These are phyloP conservation scores for Platismatia glauca DNA, from an alignment of 495 filamentous ascomycete genomes.

Conservation along the genomic window DNA sequence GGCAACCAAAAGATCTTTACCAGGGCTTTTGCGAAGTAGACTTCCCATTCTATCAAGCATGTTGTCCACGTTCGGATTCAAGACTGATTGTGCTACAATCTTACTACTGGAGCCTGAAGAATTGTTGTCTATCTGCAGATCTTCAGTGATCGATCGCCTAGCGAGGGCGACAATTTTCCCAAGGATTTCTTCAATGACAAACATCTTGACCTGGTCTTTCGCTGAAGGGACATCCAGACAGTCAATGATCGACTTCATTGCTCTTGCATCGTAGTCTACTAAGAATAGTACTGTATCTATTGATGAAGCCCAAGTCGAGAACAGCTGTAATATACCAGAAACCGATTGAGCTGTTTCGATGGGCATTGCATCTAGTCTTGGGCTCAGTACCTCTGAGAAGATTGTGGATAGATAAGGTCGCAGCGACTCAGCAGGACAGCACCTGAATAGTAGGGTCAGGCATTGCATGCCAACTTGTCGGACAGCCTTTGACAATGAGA, in stretches of 20 bases:
- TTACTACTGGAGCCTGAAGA: slow-evolving; percentile 33
- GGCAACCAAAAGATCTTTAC: slow-evolving; percentile 62
- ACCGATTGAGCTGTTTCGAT: slow-evolving; percentile 81
- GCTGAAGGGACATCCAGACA: slow-evolving; percentile 63
- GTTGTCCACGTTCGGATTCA: slow-evolving; percentile 59
- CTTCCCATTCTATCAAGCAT: slow-evolving; percentile 58
- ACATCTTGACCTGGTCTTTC: slow-evolving; percentile 82
- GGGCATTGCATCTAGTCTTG: slow-evolving; percentile 69
- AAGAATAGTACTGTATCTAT: slow-evolving; percentile 60
- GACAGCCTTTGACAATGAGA: slow-evolving; percentile 52
- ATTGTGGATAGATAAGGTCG: slow-evolving; percentile 57
- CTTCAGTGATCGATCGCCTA: slow-evolving; percentile 37
- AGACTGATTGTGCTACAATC: slow-evolving; percentile 46
- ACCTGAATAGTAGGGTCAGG: slow-evolving; percentile 64
- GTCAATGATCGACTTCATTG: slow-evolving; percentile 62
- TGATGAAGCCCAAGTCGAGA: slow-evolving; percentile 68
- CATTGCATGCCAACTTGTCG: slow-evolving; percentile 70
- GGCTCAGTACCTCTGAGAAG: slow-evolving; percentile 63
- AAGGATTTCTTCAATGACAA: slow-evolving; percentile 65
- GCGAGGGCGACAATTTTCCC: slow-evolving; percentile 52
- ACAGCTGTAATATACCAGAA: slow-evolving; percentile 70
- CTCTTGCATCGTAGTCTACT: slow-evolving; percentile 47
- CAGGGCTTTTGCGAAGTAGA: slow-evolving; percentile 53
- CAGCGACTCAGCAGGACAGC: slow-evolving; percentile 59
- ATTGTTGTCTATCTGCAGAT: slow-evolving; percentile 48